These are phyloP conservation scores for Suillus weaverae DNA, from an alignment of 768 basidiomycete genomes.

Conservation along the genomic window DNA sequence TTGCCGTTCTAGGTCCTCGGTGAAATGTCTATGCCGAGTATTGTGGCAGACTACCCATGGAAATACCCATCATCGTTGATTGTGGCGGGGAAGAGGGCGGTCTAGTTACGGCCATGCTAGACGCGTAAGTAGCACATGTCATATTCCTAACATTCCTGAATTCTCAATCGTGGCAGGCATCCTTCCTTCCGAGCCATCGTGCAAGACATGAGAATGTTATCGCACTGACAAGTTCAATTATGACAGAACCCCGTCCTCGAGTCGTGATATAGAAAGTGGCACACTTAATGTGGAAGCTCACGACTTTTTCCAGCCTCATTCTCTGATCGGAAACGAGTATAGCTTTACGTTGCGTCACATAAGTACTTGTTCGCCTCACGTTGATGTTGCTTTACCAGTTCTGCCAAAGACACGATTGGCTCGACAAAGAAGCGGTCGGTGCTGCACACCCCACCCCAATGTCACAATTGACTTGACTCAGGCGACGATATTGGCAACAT, in stretches of 20 bases:
- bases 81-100: constrained; percentile 43
- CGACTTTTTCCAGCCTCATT: constrained; percentile 41
- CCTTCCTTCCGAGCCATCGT: constrained; percentile 29
- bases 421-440: constrained; percentile 6
- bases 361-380: background rate
- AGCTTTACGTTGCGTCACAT: constrained; percentile 3
- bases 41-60: constrained; percentile 43
- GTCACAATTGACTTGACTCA: background rate
- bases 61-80: constrained; percentile 38
- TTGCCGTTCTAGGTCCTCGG: constrained; percentile 8
- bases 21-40: constrained; percentile 31
- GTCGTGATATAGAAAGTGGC: constrained; percentile 26
- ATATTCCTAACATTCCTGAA: background rate
- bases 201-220: constrained; percentile 35
- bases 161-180: background rate
- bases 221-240: background rate
- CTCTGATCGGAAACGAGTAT: background rate
- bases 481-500: background rate
- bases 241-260: constrained; percentile 33
- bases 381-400: background rate
- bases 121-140: constrained; percentile 25
- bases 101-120: constrained; percentile 38
- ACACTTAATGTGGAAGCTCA: constrained; percentile 40
- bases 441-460: background rate
- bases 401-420: constrained; percentile 14